Evolutionary conservation across 371 early-diverging fungal species (phyloP).

Genomic region (Actinomucor elegans): DNA sequence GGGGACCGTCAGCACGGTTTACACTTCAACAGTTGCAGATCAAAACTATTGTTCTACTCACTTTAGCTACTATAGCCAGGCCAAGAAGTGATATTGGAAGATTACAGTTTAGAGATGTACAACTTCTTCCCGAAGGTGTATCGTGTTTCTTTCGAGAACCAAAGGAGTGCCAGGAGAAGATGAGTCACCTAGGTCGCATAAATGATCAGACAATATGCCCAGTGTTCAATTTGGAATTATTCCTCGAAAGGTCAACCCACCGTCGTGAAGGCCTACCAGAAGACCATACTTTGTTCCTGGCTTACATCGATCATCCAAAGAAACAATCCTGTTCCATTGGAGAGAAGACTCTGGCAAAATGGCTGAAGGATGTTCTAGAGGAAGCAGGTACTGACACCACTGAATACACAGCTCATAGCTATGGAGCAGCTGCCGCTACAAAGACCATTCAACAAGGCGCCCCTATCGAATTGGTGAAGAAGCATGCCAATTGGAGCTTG

Average conservation of each 20-base stretch:
- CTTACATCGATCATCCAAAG: not conserved
- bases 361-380: not conserved
- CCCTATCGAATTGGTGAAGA: not conserved
- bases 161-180: not conserved
- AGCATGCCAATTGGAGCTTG: conserved; percentile 5
- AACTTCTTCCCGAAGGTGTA: no score
- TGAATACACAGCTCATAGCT: not conserved
- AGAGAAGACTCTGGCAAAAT: conserved; percentile 3
- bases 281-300: not conserved
- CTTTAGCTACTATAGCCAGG: conserved; percentile 8
- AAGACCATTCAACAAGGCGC: not conserved
- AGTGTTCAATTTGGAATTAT: not conserved
- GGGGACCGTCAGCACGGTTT: not conserved
- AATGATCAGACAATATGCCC: not conserved
- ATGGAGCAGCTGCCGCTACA: not conserved
- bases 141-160: no score
- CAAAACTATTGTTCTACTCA: conserved; percentile 2
- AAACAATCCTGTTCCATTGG: not conserved
- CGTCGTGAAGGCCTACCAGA: not conserved
- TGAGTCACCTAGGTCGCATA: not conserved
- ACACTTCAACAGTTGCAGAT: not conserved
- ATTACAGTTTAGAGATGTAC: conserved; percentile 1
- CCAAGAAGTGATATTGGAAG: conserved; percentile 6
- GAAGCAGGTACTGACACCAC: not conserved
- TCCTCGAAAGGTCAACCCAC: not conserved